Evolutionary conservation across 139 green algal genomes (phyloP).

Genomic region (Tetradesmus obliquus): DNA sequence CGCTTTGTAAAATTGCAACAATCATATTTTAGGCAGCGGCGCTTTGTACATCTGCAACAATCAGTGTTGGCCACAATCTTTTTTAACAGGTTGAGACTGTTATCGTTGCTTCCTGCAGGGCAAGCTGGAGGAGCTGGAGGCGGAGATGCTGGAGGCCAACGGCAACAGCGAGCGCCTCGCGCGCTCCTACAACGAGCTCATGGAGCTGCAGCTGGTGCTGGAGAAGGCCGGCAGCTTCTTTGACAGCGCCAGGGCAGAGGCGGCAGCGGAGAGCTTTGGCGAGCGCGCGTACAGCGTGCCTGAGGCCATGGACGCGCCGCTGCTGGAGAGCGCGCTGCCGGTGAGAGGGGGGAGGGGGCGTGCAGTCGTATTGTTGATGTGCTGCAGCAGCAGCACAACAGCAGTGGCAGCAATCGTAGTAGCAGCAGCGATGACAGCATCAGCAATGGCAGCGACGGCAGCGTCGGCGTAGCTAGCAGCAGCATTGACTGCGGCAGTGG

Average conservation of each 20-base stretch:
- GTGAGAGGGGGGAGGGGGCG: not conserved
- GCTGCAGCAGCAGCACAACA: not conserved
- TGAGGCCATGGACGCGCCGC: conserved; percentile 46
- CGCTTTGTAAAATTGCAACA: too few relatives aligned
- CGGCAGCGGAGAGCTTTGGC: conserved; percentile 34
- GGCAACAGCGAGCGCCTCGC: conserved; percentile 91
- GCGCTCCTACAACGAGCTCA: conserved; percentile 63
- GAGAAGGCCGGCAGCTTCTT: conserved; percentile 95
- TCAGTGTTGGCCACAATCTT: not conserved
- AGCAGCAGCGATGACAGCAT: not conserved
- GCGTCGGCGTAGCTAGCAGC: too few relatives aligned
- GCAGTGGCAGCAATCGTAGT: not conserved
- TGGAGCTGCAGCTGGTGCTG: conserved; percentile 93
- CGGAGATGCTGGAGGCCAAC: conserved; percentile 91
- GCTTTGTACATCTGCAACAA: not conserved
- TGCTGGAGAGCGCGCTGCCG: conserved; percentile 51
- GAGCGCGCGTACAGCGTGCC: conserved; percentile 45
- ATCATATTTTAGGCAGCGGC: too few relatives aligned
- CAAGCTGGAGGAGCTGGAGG: conserved; percentile 91
- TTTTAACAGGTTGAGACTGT: not conserved
- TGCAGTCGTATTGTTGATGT: not conserved
- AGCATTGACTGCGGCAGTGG: not conserved
- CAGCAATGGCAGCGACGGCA: not conserved
- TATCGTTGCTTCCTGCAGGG: conserved; percentile 62
- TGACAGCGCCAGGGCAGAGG: conserved; percentile 71